Percentiles rank a stretch among this genome's conserved stretches.
Conservation (phyloP, 768 basidiomycete species). For the Amanita subjunquillea region DNA sequence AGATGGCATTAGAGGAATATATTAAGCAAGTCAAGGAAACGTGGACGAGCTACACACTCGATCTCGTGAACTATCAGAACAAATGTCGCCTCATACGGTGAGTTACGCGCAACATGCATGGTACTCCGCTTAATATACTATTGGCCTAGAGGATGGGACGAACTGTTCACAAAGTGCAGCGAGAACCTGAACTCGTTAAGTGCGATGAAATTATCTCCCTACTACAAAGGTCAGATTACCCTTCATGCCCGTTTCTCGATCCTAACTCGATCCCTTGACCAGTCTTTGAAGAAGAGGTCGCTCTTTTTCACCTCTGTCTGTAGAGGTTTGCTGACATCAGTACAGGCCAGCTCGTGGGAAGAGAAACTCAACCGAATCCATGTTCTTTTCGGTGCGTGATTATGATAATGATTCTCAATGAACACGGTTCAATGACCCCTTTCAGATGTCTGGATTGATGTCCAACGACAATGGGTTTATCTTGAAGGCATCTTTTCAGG, state of each 20-base stretch:
- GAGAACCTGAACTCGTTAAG: slow-evolving; percentile 94
- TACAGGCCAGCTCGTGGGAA: slow-evolving; percentile 83
- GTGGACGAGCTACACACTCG: slow-evolving; percentile 93
- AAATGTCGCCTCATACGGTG: slow-evolving; percentile 93
- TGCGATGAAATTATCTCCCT: slow-evolving; percentile 97
- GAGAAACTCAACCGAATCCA: slow-evolving; percentile 95
- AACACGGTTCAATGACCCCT: slow-evolving; percentile 5
- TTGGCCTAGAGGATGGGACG: slow-evolving; percentile 79
- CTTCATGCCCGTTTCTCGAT: background rate
- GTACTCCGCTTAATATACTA: slow-evolving; percentile 1
- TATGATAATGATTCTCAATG: background rate
- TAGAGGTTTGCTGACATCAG: slow-evolving; percentile 6
- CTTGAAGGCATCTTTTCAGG: slow-evolving; percentile 99
- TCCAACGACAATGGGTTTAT: slow-evolving; percentile 99
- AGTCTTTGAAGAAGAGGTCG: slow-evolving; percentile 87
- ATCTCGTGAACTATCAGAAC: slow-evolving; percentile 97
- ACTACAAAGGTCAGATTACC: slow-evolving; percentile 71
- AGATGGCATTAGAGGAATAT: slow-evolving; percentile 96
- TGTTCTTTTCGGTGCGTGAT: slow-evolving; percentile 75
- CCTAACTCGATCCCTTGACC: background rate
- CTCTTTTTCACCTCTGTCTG: background rate
- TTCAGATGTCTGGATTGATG: slow-evolving; percentile 96
- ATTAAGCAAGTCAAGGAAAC: slow-evolving; percentile 94
- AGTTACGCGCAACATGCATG: background rate
- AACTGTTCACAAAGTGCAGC: slow-evolving; percentile 92